Conservation (phyloP, 352 stramenopile genomes). For the Paralagenidium karlingii region DNA sequence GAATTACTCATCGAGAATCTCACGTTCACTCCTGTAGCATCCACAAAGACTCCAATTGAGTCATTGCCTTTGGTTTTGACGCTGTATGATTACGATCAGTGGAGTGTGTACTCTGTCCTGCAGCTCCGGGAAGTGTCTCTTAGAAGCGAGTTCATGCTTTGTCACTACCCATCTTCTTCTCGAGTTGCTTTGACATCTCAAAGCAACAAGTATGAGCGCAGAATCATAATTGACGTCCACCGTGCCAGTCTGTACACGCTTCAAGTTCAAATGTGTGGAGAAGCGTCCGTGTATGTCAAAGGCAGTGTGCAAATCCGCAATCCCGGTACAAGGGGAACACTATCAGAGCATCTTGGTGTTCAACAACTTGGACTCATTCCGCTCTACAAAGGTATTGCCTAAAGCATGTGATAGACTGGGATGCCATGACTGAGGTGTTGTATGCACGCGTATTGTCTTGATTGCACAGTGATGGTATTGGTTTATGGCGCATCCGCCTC, state of each 20-base stretch:
- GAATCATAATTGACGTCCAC: conserved; percentile 18
- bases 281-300: conserved; percentile 37
- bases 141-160: conserved; percentile 33
- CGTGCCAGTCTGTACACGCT: conserved; percentile 44
- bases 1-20: conserved; percentile 23
- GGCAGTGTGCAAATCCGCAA: too few species aligned
- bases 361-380: conserved; percentile 40
- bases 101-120: conserved; percentile 42
- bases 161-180: conserved; percentile 37
- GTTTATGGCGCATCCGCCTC: too few species aligned
- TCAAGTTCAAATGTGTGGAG: conserved; percentile 39
- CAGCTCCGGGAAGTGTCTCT: conserved; percentile 43
- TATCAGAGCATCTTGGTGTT: conserved; percentile 50
- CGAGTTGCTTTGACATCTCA: conserved; percentile 21
- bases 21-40: conserved; percentile 4
- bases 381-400: conserved; percentile 52
- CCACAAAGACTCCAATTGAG: neutral
- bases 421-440: too few species aligned
- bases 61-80: conserved; percentile 33
- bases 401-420: too few species aligned
- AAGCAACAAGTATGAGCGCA: conserved; percentile 1
- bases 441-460: too few species aligned
- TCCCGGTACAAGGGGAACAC: too few species aligned
- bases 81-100: conserved; percentile 50
- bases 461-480: too few species aligned